Evolutionary conservation across 2,329 filamentous ascomycete genomes (phyloP).

Genomic region (Aspergillus phoenicis): DNA sequence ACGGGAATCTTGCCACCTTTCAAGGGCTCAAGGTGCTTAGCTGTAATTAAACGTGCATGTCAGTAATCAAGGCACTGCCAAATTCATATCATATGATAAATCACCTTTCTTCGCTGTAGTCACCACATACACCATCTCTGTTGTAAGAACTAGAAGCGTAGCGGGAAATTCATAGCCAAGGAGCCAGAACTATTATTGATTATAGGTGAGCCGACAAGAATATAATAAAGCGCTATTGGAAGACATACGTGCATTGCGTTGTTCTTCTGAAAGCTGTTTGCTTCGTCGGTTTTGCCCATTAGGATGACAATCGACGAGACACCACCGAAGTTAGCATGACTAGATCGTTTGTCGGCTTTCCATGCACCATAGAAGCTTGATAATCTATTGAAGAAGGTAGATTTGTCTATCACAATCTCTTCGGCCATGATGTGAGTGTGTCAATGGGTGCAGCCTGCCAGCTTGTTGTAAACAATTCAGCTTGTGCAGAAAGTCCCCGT

Average conservation of each 20-base stretch:
- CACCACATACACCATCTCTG: slow-evolving; percentile 84
- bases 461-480: not conserved
- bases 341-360: slow-evolving; percentile 92
- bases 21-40: slow-evolving; percentile 87
- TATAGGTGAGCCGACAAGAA: not conserved
- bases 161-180: slow-evolving; percentile 98
- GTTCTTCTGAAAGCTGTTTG: slow-evolving; percentile 87
- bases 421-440: slow-evolving; percentile 57
- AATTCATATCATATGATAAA: not conserved
- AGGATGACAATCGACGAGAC: slow-evolving; percentile 83
- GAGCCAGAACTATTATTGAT: slow-evolving; percentile 78
- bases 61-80: not conserved
- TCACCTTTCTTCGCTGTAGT: slow-evolving; percentile 97
- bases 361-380: slow-evolving; percentile 84
- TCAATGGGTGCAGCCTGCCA: slow-evolving; percentile 12
- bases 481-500: not conserved
- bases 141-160: slow-evolving; percentile 88
- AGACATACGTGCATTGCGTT: slow-evolving; percentile 87
- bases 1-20: slow-evolving; percentile 91
- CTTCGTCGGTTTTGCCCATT: slow-evolving; percentile 94
- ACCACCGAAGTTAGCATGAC: slow-evolving; percentile 82
- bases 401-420: slow-evolving; percentile 94
- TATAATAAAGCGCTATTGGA: slow-evolving; percentile 2
- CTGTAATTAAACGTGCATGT: slow-evolving; percentile 50
- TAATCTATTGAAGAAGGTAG: slow-evolving; percentile 90